Percentiles rank a stretch among this genome's conserved stretches.
Conservation (phyloP, 176 grass and related monocot species). For the Bolboschoenus planiculmis region DNA sequence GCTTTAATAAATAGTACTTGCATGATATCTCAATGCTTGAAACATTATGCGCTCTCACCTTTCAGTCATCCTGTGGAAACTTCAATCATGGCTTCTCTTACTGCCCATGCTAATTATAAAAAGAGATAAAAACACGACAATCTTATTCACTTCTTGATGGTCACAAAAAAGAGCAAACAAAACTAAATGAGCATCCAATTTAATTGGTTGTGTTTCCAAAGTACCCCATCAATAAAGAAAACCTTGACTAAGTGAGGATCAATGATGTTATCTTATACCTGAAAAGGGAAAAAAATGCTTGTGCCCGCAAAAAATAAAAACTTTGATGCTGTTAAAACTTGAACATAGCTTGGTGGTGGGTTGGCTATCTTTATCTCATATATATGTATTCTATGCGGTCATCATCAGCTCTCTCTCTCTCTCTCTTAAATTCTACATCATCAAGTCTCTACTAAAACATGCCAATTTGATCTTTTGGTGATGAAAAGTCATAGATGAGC, state of each 20-base stretch:
- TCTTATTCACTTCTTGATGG: neutral
- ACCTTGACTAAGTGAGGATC: neutral
- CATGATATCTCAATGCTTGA: neutral
- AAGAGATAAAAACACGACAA: neutral
- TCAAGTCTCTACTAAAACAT: slow-evolving; percentile 2
- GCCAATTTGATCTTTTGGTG: neutral
- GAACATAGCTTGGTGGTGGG: slow-evolving; percentile 17
- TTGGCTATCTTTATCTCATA: neutral
- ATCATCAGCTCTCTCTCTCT: slow-evolving; percentile 1
- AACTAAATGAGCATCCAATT: slow-evolving; percentile 5
- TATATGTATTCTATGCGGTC: slow-evolving; percentile 12
- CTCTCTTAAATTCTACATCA: neutral
- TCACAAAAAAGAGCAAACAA: slow-evolving; percentile 1
- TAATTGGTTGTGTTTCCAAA: slow-evolving; percentile 7
- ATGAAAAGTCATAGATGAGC: slow-evolving; percentile 13
- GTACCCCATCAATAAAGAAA: neutral
- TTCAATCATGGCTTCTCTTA: slow-evolving; percentile 17
- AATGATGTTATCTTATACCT: neutral
- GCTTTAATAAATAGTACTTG: slow-evolving; percentile 6
- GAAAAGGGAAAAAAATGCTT: neutral
- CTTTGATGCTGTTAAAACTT: slow-evolving; percentile 3
- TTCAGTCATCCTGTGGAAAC: neutral
- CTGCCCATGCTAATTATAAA: slow-evolving; percentile 20
- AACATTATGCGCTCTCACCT: slow-evolving; percentile 1
- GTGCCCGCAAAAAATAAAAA: neutral